Base-by-base conservation (phyloP, 2,329 filamentous ascomycete species). In the Stemphylium vesicarium region DNA sequence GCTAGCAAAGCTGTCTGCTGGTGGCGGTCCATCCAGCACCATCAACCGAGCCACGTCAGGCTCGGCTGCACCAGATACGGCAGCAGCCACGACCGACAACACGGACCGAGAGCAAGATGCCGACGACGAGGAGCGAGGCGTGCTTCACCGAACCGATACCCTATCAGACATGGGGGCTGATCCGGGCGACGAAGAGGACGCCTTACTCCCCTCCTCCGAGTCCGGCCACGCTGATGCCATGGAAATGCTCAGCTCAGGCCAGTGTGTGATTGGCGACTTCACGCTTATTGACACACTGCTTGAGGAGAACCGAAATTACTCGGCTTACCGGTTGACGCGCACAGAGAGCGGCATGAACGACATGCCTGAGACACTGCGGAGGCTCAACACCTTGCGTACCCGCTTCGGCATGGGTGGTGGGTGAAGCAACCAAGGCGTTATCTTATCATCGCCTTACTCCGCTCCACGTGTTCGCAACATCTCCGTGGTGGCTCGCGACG, bases 81-180 rank as follows among this genome's bases (percentile, higher is more conserved):
- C 58, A 39, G 29, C 56, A 22, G 31, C 40, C 33, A 46, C 48
- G 11, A 53, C 22, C 13, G 54, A 60, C 13, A 62, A 58, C 22
- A 53, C 65, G 31, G 59, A 61, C 48, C 67, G 70, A 35, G 64
- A 68, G 12, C 85, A 87, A 65, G 83, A 85, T 63, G 77, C 83
- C 52, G 85, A 88, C 59, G 76, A 81, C 5, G 85, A 88, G 73
- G 85, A 88, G 69, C 79, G 83, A 26, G 85, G 85, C 2, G 69
- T 85, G 3, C 63, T 80, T 15, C 78, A 78, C 50, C 54, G 75
- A 73, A 71, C 66, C 46, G 72, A 75, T 26, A 70, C 69, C 33
- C 65, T 69, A 51, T 74, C 63, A 51, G 71, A 69, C 57, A 66
- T 77, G 8, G 78, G 76, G 42, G 72, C 77, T 36, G 79, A 80